Evolutionary conservation across 1,284 basidiomycete species (phyloP).

Genomic region (Boletus calvinii): DNA sequence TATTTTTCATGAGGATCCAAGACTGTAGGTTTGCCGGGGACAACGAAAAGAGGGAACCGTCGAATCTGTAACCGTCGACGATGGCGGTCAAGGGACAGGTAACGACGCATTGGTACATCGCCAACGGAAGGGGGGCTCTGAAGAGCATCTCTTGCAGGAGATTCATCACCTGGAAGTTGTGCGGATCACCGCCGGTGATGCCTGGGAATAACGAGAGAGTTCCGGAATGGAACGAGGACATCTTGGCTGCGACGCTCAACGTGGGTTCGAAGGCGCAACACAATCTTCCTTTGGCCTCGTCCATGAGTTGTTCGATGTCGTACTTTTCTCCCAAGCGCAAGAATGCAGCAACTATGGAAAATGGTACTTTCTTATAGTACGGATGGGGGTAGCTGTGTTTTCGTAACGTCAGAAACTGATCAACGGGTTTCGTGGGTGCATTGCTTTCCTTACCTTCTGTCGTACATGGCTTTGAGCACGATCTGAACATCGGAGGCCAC

Average conservation of each 20-base stretch:
- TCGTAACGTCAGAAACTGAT: background rate
- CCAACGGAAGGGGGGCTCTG: slow-evolving; percentile 12
- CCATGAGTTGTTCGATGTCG: slow-evolving; percentile 9
- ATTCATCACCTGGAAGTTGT: slow-evolving; percentile 24
- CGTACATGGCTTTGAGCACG: slow-evolving; percentile 19
- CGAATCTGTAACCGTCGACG: slow-evolving; percentile 10
- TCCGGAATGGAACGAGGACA: slow-evolving; percentile 1
- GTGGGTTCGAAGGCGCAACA: background rate
- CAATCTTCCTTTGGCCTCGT: slow-evolving; percentile 16
- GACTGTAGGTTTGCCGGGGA: slow-evolving; percentile 6
- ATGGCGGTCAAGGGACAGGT: slow-evolving; percentile 7
- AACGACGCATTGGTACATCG: slow-evolving; percentile 14
- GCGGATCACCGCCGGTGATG: slow-evolving; percentile 13
- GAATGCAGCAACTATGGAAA: slow-evolving; percentile 14
- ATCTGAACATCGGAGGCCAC: slow-evolving; percentile 14
- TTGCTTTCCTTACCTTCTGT: slow-evolving; percentile 14
- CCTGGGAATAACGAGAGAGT: slow-evolving; percentile 1
- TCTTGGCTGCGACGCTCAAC: slow-evolving; percentile 5
- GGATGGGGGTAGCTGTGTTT: slow-evolving; percentile 11
- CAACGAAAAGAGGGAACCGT: background rate
- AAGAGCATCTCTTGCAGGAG: slow-evolving; percentile 16
- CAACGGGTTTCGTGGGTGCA: no score
- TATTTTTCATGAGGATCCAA: slow-evolving; percentile 9
- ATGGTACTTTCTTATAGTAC: slow-evolving; percentile 1
- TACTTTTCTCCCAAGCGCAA: slow-evolving; percentile 27